Evolutionary conservation across 1,139 yeast genomes (phyloP).

Genomic region (Lipomyces yarrowii): DNA sequence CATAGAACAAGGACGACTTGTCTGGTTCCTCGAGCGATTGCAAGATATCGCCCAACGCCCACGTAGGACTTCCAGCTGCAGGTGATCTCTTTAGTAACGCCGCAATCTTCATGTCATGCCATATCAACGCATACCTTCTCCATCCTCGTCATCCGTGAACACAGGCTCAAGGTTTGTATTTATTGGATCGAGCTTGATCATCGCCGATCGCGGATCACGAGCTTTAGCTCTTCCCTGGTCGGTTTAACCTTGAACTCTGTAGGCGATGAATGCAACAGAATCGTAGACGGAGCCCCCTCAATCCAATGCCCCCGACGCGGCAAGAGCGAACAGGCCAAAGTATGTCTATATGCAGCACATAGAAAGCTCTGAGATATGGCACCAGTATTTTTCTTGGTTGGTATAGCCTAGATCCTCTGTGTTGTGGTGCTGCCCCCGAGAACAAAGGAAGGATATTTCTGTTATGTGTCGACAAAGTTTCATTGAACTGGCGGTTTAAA

Average conservation of each 20-base stretch:
- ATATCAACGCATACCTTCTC: slow-evolving; percentile 10
- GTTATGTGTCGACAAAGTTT: neutral
- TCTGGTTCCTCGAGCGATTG: slow-evolving; percentile 52
- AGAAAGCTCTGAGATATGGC: neutral
- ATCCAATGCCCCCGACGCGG: neutral
- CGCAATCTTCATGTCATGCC: neutral
- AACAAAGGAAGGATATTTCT: neutral
- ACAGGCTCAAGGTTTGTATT: slow-evolving; percentile 18
- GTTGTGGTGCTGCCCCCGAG: neutral
- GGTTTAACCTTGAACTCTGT: neutral
- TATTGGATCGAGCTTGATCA: slow-evolving; percentile 26
- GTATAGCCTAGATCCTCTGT: neutral
- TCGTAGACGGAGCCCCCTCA: neutral
- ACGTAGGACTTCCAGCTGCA: slow-evolving; percentile 23
- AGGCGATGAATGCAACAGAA: neutral
- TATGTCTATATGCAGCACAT: neutral
- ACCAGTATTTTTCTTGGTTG: neutral
- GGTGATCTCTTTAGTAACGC: no score
- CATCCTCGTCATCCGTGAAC: slow-evolving; percentile 10
- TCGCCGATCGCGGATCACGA: neutral
- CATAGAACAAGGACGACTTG: slow-evolving; percentile 52
- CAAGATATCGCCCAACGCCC: slow-evolving; percentile 45
- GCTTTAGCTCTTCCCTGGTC: neutral
- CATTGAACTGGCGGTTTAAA: neutral
- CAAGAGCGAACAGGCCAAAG: neutral